Evolutionary conservation across 2,329 filamentous ascomycete genomes (phyloP).

Genomic region (Setomelanomma holmii): DNA sequence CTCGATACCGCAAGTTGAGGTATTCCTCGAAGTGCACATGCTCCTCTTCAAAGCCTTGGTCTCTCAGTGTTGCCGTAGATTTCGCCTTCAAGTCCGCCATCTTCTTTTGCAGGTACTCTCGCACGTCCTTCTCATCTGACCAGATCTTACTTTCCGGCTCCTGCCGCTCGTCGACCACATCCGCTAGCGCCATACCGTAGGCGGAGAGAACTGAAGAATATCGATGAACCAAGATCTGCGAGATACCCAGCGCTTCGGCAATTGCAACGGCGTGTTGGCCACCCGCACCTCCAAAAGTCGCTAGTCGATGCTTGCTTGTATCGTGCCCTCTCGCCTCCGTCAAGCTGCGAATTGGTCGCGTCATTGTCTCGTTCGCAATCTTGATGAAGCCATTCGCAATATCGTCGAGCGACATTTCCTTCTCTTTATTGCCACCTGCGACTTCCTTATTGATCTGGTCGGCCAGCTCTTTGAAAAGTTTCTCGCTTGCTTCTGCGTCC

Average conservation of each 20-base stretch:
- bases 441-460: slow-evolving; percentile 80
- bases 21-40: slow-evolving; percentile 89
- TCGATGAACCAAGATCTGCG: slow-evolving; percentile 82
- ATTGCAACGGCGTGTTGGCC: slow-evolving; percentile 94
- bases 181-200: slow-evolving; percentile 90
- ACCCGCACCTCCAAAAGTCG: slow-evolving; percentile 90
- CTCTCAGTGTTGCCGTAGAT: slow-evolving; percentile 69
- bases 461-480: slow-evolving; percentile 76
- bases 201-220: slow-evolving; percentile 91
- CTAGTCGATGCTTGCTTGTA: slow-evolving; percentile 86
- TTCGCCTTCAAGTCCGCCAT: slow-evolving; percentile 82
- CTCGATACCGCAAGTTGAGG: slow-evolving; percentile 90
- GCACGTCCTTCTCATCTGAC: slow-evolving; percentile 64
- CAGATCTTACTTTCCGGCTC: slow-evolving; percentile 72
- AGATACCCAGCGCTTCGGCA: slow-evolving; percentile 81
- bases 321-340: slow-evolving; percentile 94
- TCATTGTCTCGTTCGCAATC: slow-evolving; percentile 92
- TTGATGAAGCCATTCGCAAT: slow-evolving; percentile 89
- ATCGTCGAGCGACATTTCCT: slow-evolving; percentile 78
- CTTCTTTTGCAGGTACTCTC: slow-evolving; percentile 71
- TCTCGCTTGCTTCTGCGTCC: slow-evolving; percentile 76
- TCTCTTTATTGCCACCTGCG: slow-evolving; percentile 63
- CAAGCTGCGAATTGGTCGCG: slow-evolving; percentile 84
- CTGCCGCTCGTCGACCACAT: slow-evolving; percentile 90
- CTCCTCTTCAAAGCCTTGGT: slow-evolving; percentile 79